Base-by-base conservation (phyloP, 768 basidiomycete genomes). In the Nidularia pulvinata region DNA sequence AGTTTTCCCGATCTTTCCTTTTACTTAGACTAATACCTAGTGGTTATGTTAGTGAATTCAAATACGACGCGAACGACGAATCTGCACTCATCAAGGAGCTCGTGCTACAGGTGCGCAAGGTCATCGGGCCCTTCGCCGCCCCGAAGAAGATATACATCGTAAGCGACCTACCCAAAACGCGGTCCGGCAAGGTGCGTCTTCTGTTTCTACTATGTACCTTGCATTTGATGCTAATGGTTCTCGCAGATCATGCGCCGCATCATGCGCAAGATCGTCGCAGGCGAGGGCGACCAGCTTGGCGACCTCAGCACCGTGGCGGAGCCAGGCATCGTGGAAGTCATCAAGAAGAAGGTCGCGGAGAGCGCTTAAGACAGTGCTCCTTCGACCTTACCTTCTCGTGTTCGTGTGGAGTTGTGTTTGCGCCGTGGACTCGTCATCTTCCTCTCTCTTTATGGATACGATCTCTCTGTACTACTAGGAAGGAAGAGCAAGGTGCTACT, bases 101-200 rank as follows among this genome's bases (percentile, higher is more conserved):
- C 55, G 81, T 88, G 32, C 84, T 98, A 33, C 95, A 98, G 74
- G 95, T 98, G 16, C 87, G 97, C 65, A 98, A 98, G 75, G 91
- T 91, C 44, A 99, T 99, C 56, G 97, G 96, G 4, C 95, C 97
- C 2, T 98, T 99, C 71, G 96, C 96, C 1, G 89, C 95, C 13
- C 96, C 96, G 30, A 98, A 98, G 84, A 91, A 89, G 75, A 84
- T 96, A 60, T 86, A 79, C 69, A 77, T 95, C 61, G 89, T 93
- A 58, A 59, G 69, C 43, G 95, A 96, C 71, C 75, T 97, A 51
- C 95, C 95, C 36, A 97, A 97, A 84, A 98, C 96, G 34, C 81
- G 96, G 46, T 91, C 89, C 13, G 95, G 95, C 43, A 98, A 98
- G 88, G 89, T 88, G 44, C 51, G 78, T 67, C 32, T 42, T 33